Percentiles rank a stretch among this genome's conserved stretches.
These are phyloP conservation scores for Septoria petroselini DNA, from an alignment of 2,329 filamentous ascomycete genomes.

Conservation along the genomic window DNA sequence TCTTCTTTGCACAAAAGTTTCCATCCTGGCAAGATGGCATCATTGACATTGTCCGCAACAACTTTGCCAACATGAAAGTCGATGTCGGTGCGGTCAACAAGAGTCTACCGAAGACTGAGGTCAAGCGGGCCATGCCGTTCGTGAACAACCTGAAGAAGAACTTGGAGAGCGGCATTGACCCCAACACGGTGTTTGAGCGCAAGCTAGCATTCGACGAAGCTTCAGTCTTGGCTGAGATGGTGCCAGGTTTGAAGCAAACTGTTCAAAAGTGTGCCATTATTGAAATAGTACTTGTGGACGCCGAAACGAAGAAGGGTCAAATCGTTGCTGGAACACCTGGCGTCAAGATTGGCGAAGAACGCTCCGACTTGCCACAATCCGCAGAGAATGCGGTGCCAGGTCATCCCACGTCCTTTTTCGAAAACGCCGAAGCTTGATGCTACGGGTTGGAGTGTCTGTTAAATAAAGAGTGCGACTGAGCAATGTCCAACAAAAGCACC, in stretches of 20 bases:
- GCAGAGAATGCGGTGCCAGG: constrained; percentile 80
- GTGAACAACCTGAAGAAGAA: constrained; percentile 83
- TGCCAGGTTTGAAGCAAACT: constrained; percentile 72
- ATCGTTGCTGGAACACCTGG: constrained; percentile 53
- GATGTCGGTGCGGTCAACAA: constrained; percentile 80
- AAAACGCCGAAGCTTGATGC: constrained; percentile 54
- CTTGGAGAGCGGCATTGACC: constrained; percentile 61
- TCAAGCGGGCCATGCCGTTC: constrained; percentile 98
- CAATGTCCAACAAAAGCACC: background rate
- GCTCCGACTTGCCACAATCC: constrained; percentile 54
- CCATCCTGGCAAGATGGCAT: constrained; percentile 91
- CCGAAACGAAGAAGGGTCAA: constrained; percentile 63
- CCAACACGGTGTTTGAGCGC: constrained; percentile 72
- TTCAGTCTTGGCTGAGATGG: constrained; percentile 71
- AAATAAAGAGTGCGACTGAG: background rate
- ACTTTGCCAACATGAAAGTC: constrained; percentile 62
- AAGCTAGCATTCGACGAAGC: constrained; percentile 86
- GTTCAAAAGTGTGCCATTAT: constrained; percentile 66
- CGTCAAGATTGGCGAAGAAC: constrained; percentile 55
- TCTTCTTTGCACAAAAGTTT: constrained; percentile 76
- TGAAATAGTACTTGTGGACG: constrained; percentile 68
- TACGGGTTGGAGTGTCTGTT: background rate
- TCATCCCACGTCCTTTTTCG: constrained; percentile 76
- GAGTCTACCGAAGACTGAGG: constrained; percentile 78
- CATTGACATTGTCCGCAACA: constrained; percentile 71